Evolutionary conservation across 805 yeast species (phyloP).

Genomic region (Candida verbasci): DNA sequence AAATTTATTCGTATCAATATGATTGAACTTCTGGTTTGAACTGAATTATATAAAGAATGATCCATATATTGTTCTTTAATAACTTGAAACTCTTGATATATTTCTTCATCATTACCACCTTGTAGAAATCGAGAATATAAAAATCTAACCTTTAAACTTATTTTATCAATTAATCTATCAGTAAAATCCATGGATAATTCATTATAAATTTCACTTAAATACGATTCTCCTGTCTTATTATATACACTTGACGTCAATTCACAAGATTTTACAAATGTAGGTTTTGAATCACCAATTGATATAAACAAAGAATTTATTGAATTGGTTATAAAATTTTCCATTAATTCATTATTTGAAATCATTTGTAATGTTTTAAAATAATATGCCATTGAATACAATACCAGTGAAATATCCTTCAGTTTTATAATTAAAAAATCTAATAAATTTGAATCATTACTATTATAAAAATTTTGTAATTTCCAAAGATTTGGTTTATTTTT

Average conservation of each 20-base stretch:
- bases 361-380: constrained; percentile 59
- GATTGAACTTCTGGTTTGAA: constrained; percentile 38
- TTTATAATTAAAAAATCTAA: constrained; percentile 56
- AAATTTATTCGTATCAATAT: constrained; percentile 34
- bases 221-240: constrained; percentile 48
- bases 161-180: constrained; percentile 35
- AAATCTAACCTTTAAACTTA: constrained; percentile 35
- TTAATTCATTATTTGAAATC: constrained; percentile 51
- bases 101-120: constrained; percentile 36
- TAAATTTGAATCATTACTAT: constrained; percentile 52
- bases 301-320: constrained; percentile 53
- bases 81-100: constrained; percentile 31
- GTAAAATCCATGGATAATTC: constrained; percentile 43
- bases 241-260: constrained; percentile 44
- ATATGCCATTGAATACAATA: constrained; percentile 56
- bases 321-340: constrained; percentile 48
- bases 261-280: constrained; percentile 43
- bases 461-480: constrained; percentile 41
- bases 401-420: constrained; percentile 46
- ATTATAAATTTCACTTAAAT: constrained; percentile 44
- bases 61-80: constrained; percentile 25
- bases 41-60: constrained; percentile 35
- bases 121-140: constrained; percentile 30
- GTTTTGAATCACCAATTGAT: constrained; percentile 44
- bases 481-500: constrained; percentile 59